Evolutionary conservation across 805 yeast species (phyloP), one percentile per base, ranked within the genome.

Genomic region (Grigorovia jiainica): DNA sequence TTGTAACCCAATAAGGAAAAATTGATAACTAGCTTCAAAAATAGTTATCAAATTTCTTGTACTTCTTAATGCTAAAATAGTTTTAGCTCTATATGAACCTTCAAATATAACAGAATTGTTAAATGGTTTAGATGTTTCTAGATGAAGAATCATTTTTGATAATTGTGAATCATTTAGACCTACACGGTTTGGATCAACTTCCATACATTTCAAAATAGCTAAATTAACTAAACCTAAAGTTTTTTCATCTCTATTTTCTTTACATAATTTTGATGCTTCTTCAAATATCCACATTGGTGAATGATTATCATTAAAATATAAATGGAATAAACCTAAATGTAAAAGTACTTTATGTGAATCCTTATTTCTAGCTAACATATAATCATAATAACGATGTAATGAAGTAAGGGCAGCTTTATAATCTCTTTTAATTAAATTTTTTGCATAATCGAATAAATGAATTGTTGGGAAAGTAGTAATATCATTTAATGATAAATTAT

Each of bases 241-340:
- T 11, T 71, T 67, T 42, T 75, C 70, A 58, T 89, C 95, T 47
- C 79, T 79, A 51, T 82, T 80, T 52, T 87, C 95, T 49, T 96
- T 67, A 0, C 96, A 96, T 3, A 87, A 87, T 6, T 82, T 70
- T 2, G 87, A 82, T 0, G 96, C 92, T 57, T 87, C 96, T 47
- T 82, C 86, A 7, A 87, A 82, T 1, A 95, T 81, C 48, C 80
- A 71, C 11, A 86, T 57, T 0, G 95, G 95, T 45, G 81, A 81
- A 10, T 70, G 71, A 47, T 73, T 73, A 43, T 79, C 77, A 23
- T 79, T 78, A 56, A 82, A 83, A 40, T 73, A 74, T 18, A 81
- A 79, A 49, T 85, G 87, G 33, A 84, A 62, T 0, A 83, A 69
- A 0, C 92, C 94, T 38, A 82, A 63, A 2, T 83, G 78, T 16